Conservation (phyloP, 2,329 filamentous ascomycete species). For the Paraconiothyrium brasiliense region DNA sequence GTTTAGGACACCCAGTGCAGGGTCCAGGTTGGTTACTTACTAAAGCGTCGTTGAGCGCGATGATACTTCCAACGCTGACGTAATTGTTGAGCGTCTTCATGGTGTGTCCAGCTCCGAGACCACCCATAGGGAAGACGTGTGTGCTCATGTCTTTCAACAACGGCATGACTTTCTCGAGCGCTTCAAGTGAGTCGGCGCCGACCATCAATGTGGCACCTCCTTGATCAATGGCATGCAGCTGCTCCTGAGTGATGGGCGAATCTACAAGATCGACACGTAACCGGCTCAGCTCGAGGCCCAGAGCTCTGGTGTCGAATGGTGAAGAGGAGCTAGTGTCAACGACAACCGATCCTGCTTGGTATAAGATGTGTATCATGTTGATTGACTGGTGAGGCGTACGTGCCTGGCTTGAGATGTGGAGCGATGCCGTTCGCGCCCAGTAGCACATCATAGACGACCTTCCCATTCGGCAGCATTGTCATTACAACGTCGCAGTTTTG, state of each 20-base stretch:
- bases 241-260: conserved; percentile 49
- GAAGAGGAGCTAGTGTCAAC: conserved; percentile 49
- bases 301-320: conserved; percentile 45
- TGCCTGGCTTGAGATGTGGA: conserved; percentile 29
- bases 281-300: conserved; percentile 43
- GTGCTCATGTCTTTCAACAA: conserved; percentile 46
- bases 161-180: conserved; percentile 43
- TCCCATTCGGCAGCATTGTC: conserved; percentile 33
- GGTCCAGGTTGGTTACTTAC: conserved; percentile 8
- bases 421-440: conserved; percentile 28
- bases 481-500: conserved; percentile 30
- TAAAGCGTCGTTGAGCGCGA: conserved; percentile 43
- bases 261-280: conserved; percentile 46
- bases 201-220: conserved; percentile 49
- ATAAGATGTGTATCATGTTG: conserved; percentile 9
- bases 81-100: conserved; percentile 53
- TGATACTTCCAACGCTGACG: conserved; percentile 46
- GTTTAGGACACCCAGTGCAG: too few species aligned
- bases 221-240: conserved; percentile 47
- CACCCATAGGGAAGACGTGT: conserved; percentile 49
- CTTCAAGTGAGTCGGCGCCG: conserved; percentile 34
- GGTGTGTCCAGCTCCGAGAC: conserved; percentile 45
- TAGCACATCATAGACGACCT: conserved; percentile 25
- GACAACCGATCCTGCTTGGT: conserved; percentile 37
- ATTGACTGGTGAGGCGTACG: conserved; percentile 7